Evolutionary conservation across 257 asterid genomes (phyloP), one percentile per base, ranked within the genome.

Genomic region (Penstemon davidsonii): DNA sequence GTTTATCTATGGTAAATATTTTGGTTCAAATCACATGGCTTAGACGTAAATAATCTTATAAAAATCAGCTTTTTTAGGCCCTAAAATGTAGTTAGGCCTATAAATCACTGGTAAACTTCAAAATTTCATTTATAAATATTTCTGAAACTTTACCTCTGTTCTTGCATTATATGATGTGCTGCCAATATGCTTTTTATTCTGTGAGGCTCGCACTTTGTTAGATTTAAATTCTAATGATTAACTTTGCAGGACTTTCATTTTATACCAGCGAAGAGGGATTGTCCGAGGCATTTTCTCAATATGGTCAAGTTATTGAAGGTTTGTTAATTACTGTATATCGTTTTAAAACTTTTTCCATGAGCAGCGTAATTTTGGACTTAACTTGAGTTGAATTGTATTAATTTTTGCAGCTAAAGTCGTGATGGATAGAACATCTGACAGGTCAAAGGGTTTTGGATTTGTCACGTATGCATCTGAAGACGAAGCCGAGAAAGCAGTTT

Each of bases 261-360:
- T 74, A 81, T 75, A 92, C 96, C 49, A 86, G 81, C 3, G 96
- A 92, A 44, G 60, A 73, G 58, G 80, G 87, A 42, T 78, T 92
- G 64, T 75, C 87, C 0, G 94, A 90, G 61, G 92, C 94, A 71
- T 90, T 92, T 80, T 85, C 98, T 64, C 82, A 81, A 60, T 67
- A 75, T 25, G 97, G 97, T 64, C 87, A 92, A 88, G 98, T 92
- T 61, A 76, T 90, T 51, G 96, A 88, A 86, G 98, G 98, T 89
- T 18, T 55, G 33, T 40, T 46, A 44, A 18, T 8, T 54, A 8
- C 8, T 25, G 2, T 25, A 25, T 25, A 25, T 25, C 13, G 38
- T 19, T 71, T 33, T 64, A 25, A 60, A n/a, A 45, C 45, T 63
- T 10, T 66, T 51, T 44, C 55, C 52, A 42, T 69, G 40, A 12